phyloP scores from a whole-genome alignment of 163 green algal species.

The Botryococcus braunii region DNA sequence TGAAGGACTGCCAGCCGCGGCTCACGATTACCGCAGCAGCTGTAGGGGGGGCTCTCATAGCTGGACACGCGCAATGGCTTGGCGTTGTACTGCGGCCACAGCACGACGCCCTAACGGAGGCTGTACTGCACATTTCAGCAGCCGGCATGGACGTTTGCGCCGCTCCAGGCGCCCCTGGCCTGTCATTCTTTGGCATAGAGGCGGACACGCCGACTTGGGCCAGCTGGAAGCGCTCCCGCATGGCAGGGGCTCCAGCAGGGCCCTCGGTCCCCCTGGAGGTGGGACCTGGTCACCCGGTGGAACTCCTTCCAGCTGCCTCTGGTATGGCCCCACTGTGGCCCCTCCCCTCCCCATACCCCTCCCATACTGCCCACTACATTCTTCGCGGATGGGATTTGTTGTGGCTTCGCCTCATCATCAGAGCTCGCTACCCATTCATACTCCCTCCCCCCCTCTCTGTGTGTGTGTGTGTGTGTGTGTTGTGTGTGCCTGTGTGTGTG shows the following conservation, averaged over 20 bases:
- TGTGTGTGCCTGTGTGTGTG: no score
- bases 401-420: no score
- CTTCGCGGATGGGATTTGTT: no score
- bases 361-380: no score
- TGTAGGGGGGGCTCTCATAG: slow-evolving; percentile 21
- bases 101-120: slow-evolving; percentile 15
- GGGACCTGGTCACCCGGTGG: background rate
- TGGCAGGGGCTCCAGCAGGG: background rate
- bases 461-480: no score
- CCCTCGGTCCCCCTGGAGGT: background rate
- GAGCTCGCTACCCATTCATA: no score
- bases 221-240: background rate
- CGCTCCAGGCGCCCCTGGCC: background rate
- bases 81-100: slow-evolving; percentile 21
- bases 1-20: slow-evolving; percentile 21
- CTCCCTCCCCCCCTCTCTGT: no score
- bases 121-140: background rate
- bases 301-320: no score
- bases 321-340: no score
- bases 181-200: background rate
- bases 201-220: background rate
- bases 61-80: slow-evolving; percentile 36
- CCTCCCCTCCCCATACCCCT: no score
- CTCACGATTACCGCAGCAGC: slow-evolving; percentile 17
- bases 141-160: background rate